phyloP scores from a whole-genome alignment of 176 grass and related monocot species.

The Tuctoria greenei region DNA sequence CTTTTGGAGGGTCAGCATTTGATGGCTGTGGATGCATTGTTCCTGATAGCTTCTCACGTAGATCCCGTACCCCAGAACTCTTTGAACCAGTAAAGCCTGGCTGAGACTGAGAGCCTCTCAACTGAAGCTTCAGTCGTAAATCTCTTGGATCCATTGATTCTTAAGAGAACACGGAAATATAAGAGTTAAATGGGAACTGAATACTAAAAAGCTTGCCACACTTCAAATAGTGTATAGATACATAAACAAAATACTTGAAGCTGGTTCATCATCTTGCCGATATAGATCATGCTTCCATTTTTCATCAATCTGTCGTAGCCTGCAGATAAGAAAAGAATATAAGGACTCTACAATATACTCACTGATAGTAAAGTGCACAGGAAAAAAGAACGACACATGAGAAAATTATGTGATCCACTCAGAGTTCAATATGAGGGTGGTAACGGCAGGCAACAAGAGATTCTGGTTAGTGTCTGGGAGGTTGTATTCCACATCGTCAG shows the following conservation, averaged over 20 bases:
- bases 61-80: slow-evolving; percentile 53
- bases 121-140: slow-evolving; percentile 90
- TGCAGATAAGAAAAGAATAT: slow-evolving; percentile 39
- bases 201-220: not conserved
- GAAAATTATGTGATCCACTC: not conserved
- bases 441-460: not conserved
- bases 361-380: slow-evolving; percentile 13
- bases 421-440: not conserved
- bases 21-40: slow-evolving; percentile 56
- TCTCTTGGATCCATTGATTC: slow-evolving; percentile 73
- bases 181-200: slow-evolving; percentile 16
- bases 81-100: slow-evolving; percentile 41
- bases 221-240: slow-evolving; percentile 28
- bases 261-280: slow-evolving; percentile 50
- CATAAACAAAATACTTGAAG: slow-evolving; percentile 57
- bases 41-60: slow-evolving; percentile 89
- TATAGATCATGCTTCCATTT: slow-evolving; percentile 99
- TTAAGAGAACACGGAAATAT: slow-evolving; percentile 49
- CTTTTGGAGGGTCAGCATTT: slow-evolving; percentile 47
- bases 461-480: not conserved
- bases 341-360: not conserved
- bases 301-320: slow-evolving; percentile 88
- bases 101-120: slow-evolving; percentile 48
- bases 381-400: not conserved
- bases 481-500: not conserved